Percentiles rank a stretch among this genome's conserved stretches.
phyloP scores from a whole-genome alignment of 1,284 basidiomycete species.

The Thecaphora thlaspeos region DNA sequence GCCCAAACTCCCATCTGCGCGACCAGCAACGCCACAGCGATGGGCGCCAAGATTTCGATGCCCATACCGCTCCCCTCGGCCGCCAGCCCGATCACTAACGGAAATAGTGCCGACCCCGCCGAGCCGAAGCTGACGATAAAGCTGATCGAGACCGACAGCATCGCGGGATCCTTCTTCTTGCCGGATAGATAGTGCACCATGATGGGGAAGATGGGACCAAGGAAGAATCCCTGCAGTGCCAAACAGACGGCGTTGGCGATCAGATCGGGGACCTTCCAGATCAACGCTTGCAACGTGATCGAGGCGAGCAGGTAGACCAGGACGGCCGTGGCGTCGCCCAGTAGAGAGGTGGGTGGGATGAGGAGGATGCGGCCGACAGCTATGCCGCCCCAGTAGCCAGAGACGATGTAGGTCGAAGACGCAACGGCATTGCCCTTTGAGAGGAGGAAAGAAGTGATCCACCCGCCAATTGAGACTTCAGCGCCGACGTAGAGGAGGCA shows the following conservation, averaged over 20 bases:
- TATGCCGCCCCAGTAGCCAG: conserved; percentile 42
- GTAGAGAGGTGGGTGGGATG: conserved; percentile 27
- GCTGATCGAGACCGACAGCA: conserved; percentile 35
- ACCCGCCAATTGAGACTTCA: conserved; percentile 44
- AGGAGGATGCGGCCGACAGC: conserved; percentile 36
- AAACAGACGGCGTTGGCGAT: conserved; percentile 35
- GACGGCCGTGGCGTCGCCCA: conserved; percentile 35
- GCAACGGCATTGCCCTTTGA: conserved; percentile 16
- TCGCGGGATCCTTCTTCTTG: too few species aligned
- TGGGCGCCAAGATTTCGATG: conserved; percentile 31
- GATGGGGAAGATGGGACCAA: conserved; percentile 40
- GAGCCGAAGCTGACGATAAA: conserved; percentile 30
- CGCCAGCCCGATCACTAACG: conserved; percentile 31
- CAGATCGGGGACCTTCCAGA: conserved; percentile 40
- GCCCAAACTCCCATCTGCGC: too few species aligned
- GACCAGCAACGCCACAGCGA: conserved; percentile 26
- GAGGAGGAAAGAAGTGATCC: conserved; percentile 28
- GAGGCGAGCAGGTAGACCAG: conserved; percentile 28
- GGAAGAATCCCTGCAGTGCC: conserved; percentile 31
- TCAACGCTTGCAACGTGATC: conserved; percentile 31
- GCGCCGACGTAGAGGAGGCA: conserved; percentile 37
- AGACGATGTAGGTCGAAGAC: conserved; percentile 31
- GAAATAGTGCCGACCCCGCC: conserved; percentile 36
- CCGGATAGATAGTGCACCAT: too few species aligned
- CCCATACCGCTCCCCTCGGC: conserved; percentile 31